Base-by-base conservation (phyloP, 768 basidiomycete species). In the Mycena vitilis region DNA sequence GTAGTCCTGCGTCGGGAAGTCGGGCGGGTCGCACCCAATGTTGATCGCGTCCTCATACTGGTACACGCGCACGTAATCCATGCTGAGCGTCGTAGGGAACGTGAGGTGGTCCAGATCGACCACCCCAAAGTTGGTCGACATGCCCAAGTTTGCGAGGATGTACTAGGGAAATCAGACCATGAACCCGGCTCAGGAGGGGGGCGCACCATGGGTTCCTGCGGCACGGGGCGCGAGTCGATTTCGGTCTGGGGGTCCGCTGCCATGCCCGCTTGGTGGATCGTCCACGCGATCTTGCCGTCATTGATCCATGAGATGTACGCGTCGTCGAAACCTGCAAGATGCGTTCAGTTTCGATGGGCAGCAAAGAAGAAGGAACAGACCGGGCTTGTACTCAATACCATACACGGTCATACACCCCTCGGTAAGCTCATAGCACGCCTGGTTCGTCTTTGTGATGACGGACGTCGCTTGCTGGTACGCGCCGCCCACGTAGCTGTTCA, bases 401-500 rank as follows among this genome's bases (percentile, higher is more conserved):
- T 91, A 92, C 12, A 85, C 74, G 4, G 87, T 81, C 73, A 82
- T 90, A 69, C 89, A 89, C 3, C 84, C 84, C 9, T 75, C 73
- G 10, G 75, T 79, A 38, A 70, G 79, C 63, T 85, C 83, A 75
- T 92, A 92, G 76, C 89, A 90, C 37, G 75, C 54, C 71, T 84
- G 84, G 73, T 90, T 78, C 5, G 88, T 90, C 9, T 77, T 73
- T 0, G 87, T 84, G 23, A 67, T 60, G 36, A 67, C 66, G 11
- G 52, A 95, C 0, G 90, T 91, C 5, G 94, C 91, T 73, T 96
- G 93, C 76, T 97, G 96, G 74, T 86, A 92, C 12, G 84, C 86
- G 58, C 91, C 92, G 45, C 95, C 96, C 22, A 79, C 83, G 74
- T 92, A 95, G 8, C 86, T 70, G 74, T 95, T 95, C 53, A 89